Base-by-base conservation (phyloP, 2,329 filamentous ascomycete species). In the Exophiala lecanii-corni region DNA sequence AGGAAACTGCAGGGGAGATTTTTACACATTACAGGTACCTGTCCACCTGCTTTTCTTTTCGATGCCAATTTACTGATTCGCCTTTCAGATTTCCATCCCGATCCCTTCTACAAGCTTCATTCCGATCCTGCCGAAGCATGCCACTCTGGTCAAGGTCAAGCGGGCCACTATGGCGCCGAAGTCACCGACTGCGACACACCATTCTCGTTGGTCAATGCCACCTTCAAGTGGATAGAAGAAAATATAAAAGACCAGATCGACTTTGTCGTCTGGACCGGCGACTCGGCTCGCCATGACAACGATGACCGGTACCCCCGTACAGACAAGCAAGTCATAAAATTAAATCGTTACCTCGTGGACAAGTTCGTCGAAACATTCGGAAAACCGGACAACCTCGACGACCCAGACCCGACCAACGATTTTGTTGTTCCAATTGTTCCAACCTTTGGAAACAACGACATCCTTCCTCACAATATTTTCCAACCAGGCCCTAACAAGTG, bases 381-480 rank as follows among this genome's bases (percentile, higher is more conserved):
- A 16, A 70, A 72, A 39, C 56, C 66, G 26, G 70, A 75, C 31
- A 70, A 77, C 52, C 60, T 68, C 15, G 63, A 71, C 45, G 62
- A 71, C 40, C 62, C 64, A 26, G 60, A 68, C 49, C 72, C 71
- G n/a, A 69, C 71, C 23, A 70, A 77, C 41, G 77, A 79, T 44
- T 75, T 89, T 45, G 65, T 74, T 9, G 76, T 97, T 3, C 91
- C 92, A 3, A 79, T 97, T 40, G 74, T 98, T 15, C 89, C 92
- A 0, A 96, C 83, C 0, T 82, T 96, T 55, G 92, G 92, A 48
- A 98, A 98, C 69, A 98, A 98, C 65, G 92, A 98, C 59, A 89
- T 98, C 45, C 79, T 96, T 47, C 92, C 92, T 1, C 92, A 98
- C 68, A 98, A 98, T 59, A 94, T 97, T 59, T 81, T 98, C 62